phyloP scores from a whole-genome alignment of 1,284 basidiomycete genomes.

The Cryptococcus depauperatus region DNA sequence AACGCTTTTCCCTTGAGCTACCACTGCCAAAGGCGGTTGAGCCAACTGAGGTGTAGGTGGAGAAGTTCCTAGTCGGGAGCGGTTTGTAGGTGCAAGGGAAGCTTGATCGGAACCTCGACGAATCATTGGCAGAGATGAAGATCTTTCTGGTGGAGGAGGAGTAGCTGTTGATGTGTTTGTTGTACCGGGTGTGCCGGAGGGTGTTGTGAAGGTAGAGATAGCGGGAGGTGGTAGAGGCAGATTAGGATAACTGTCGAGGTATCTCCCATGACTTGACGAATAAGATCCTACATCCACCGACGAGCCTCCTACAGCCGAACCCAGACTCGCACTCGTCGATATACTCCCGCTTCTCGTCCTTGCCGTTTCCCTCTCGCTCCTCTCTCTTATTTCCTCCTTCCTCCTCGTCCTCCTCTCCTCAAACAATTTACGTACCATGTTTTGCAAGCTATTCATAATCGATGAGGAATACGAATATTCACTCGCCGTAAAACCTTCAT shows the following conservation, averaged over 20 bases:
- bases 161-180: background rate
- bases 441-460: constrained; percentile 24
- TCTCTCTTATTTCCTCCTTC: constrained; percentile 1
- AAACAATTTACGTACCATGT: constrained; percentile 24
- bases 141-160: background rate
- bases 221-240: background rate
- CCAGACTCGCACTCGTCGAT: constrained; percentile 9
- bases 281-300: constrained; percentile 1
- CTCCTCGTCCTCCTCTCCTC: constrained; percentile 16
- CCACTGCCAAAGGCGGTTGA: constrained; percentile 1
- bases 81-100: background rate
- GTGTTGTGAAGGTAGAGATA: background rate
- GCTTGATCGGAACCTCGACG: background rate
- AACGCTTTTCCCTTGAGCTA: background rate
- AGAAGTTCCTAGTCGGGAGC: background rate
- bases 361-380: background rate
- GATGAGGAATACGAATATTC: constrained; percentile 78
- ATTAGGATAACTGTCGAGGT: background rate
- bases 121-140: background rate
- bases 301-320: constrained; percentile 5
- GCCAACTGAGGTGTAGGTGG: background rate
- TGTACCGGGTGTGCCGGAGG: background rate
- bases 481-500: constrained; percentile 78
- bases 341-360: constrained; percentile 8
- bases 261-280: background rate